These are phyloP conservation scores for Pichia sp. DNA, from an alignment of 1,139 yeast genomes.

Conservation along the genomic window DNA sequence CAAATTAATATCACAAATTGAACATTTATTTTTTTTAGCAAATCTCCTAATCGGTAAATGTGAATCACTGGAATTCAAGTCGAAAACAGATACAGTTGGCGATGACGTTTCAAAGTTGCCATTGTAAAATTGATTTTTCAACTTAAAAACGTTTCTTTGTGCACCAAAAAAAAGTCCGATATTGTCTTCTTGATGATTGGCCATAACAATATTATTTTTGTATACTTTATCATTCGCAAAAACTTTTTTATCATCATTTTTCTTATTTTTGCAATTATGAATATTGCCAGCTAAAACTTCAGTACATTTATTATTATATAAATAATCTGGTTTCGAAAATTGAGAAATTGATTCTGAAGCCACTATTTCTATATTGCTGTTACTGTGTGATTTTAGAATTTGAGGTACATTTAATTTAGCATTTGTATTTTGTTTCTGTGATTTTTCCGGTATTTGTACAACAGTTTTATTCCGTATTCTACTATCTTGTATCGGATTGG, in stretches of 20 bases:
- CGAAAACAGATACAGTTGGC: slow-evolving; percentile 2
- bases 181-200: not conserved
- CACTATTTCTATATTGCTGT: not conserved
- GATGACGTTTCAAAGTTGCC: slow-evolving; percentile 5
- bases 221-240: not conserved
- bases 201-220: not conserved
- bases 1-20: slow-evolving; percentile 31
- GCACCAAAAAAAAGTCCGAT: too few species aligned
- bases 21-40: slow-evolving; percentile 19
- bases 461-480: not conserved
- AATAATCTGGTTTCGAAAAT: not conserved
- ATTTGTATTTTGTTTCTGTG: not conserved
- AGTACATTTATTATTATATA: not conserved
- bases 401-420: not conserved
- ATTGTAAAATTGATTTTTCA: too few species aligned
- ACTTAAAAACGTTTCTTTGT: not conserved
- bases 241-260: not conserved
- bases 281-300: not conserved
- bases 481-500: not conserved
- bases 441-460: not conserved
- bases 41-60: slow-evolving; percentile 1
- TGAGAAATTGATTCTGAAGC: not conserved
- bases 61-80: not conserved
- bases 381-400: not conserved
- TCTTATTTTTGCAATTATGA: not conserved